Percentiles rank a stretch among this genome's conserved stretches.
These are phyloP conservation scores for Pouteria glomerata DNA, from an alignment of 148 eudicot genomes.

Conservation along the genomic window DNA sequence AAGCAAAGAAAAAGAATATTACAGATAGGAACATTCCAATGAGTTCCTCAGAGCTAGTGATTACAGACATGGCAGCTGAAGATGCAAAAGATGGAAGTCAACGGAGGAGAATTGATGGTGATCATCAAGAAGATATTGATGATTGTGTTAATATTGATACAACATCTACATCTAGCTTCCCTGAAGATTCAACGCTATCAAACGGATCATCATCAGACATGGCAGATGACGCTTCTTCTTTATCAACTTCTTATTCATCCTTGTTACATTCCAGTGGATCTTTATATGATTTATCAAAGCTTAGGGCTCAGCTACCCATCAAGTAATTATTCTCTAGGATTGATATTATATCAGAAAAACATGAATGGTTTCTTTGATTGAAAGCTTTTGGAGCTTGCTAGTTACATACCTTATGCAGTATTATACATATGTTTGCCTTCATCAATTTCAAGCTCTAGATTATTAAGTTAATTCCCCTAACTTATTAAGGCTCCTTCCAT, in stretches of 20 bases:
- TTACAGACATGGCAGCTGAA: conserved; percentile 5
- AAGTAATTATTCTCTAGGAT: conserved; percentile 61
- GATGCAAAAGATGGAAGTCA: conserved; percentile 17
- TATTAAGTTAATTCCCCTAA: too few species aligned
- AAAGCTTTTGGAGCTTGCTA: too few species aligned
- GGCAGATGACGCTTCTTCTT: conserved; percentile 70
- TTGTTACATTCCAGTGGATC: conserved; percentile 27
- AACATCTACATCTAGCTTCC: conserved; percentile 26
- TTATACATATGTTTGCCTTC: too few species aligned
- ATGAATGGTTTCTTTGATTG: too few species aligned
- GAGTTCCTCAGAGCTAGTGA: neutral
- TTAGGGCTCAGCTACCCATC: conserved; percentile 77
- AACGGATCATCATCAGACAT: conserved; percentile 49
- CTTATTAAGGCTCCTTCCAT: too few species aligned
- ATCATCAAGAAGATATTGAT: conserved; percentile 27
- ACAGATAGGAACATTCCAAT: neutral
- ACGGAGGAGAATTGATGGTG: conserved; percentile 10
- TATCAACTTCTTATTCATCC: conserved; percentile 26
- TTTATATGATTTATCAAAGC: conserved; percentile 52
- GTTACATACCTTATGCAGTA: too few species aligned
- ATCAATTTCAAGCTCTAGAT: too few species aligned
- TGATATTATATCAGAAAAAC: too few species aligned
- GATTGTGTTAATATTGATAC: too few species aligned
- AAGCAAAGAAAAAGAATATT: neutral
- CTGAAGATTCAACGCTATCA: conserved; percentile 34